Base-by-base conservation (phyloP, 352 stramenopile species). In the Globisporangium barbulae region DNA sequence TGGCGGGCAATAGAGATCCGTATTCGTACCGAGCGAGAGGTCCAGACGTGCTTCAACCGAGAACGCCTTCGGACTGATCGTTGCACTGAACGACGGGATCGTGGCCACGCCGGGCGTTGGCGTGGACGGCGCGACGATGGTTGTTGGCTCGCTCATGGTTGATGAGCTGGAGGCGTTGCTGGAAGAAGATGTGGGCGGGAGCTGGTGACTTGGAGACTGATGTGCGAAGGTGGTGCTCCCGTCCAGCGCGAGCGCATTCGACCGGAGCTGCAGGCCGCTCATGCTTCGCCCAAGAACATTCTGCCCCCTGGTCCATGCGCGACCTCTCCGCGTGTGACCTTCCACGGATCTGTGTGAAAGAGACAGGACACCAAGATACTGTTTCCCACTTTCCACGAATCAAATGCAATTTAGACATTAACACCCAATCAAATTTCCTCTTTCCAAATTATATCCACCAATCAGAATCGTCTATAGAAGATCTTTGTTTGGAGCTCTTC, bases 31-130 rank as follows among this genome's bases (percentile, higher is more conserved):
- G 4, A 85, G 71, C 25, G 76, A 81, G 28, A 75, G 69, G 17
- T 83, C 74, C 10, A 86, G 56, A 17, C 75, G 75, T 2, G 64
- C 70, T 58, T 83, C 75, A 6, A 83, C 52, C 9, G 65, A 54
- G n/a, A 53, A 59, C 44, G 35, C 33, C 12, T 50, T 62, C 5
- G 63, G 58, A 9, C 63, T 69, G 63, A 61, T 69, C 28, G 48
- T 39, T 8, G 30, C 35, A 30, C 33, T 30, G 49, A 49, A 61
- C 19, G 41, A 48, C 5, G 63, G 25, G 39, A 57, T 52, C 5
- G 28, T 35, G 10, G 53, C 45, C 42, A 59, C 39, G 19, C 35
- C 44, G 12, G 64, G 5, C 3, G 53, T 67, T 28, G 58, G 59
- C 6, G 59, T 56, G 10, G 21, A 30, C 7, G 61, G 61, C 21